A percentile compares a stretch with the other conserved stretches of the same genome.
phyloP scores from a whole-genome alignment of 2,329 filamentous ascomycete species.

The Mollisiaceae sp. region DNA sequence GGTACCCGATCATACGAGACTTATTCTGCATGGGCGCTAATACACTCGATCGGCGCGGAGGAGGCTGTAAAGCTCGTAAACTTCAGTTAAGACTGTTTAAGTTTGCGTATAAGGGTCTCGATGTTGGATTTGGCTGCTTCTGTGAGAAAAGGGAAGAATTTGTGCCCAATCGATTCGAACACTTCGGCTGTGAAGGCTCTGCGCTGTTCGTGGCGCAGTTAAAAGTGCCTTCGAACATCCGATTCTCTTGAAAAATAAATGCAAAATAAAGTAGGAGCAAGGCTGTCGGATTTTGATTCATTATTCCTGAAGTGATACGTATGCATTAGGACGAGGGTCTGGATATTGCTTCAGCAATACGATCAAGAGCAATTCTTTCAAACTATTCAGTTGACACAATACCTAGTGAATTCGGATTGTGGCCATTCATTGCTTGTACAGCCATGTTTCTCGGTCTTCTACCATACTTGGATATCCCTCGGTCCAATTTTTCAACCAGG shows the following conservation, averaged over 20 bases:
- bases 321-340: background rate
- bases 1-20: background rate
- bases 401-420: background rate
- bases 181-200: no score
- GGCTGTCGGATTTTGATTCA: background rate
- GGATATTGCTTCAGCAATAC: background rate
- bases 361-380: background rate
- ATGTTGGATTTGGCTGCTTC: no score
- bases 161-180: no score
- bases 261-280: background rate
- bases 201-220: no score
- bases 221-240: no score
- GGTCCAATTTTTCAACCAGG: no score
- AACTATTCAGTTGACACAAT: background rate
- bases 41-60: no score
- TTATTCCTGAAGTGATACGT: background rate
- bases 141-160: no score
- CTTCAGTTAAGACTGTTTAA: no score
- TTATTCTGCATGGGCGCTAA: background rate
- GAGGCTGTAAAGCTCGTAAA: no score
- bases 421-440: background rate
- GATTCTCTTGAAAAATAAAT: background rate
- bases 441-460: background rate
- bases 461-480: no score
- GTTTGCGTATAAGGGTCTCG: no score